Evolutionary conservation across 2,329 filamentous ascomycete genomes (phyloP).

Genomic region (Aspergillus neotritici): DNA sequence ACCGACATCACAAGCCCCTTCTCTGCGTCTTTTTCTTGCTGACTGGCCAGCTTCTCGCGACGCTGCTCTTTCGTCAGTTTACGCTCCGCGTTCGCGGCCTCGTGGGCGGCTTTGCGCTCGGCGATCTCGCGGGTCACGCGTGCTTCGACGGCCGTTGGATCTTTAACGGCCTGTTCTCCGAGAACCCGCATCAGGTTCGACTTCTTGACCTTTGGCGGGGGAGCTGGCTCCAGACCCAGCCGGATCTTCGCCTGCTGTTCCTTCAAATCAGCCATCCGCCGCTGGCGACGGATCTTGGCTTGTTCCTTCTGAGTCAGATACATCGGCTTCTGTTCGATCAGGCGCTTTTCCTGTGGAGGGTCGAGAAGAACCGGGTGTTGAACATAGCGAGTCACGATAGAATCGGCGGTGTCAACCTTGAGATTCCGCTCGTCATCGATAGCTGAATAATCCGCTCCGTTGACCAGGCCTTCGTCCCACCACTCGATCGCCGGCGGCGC

Average conservation of each 20-base stretch:
- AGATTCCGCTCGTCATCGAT: constrained; percentile 61
- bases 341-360: constrained; percentile 81
- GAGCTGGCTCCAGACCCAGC: constrained; percentile 80
- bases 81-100: constrained; percentile 72
- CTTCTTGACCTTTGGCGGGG: constrained; percentile 93
- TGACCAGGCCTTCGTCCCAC: constrained; percentile 90
- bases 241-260: constrained; percentile 96
- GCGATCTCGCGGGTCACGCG: constrained; percentile 89
- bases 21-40: constrained; percentile 81
- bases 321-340: constrained; percentile 77
- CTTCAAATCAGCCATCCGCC: constrained; percentile 86
- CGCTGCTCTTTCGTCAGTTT: constrained; percentile 84
- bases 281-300: constrained; percentile 81
- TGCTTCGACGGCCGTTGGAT: constrained; percentile 93
- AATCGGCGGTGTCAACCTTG: constrained; percentile 72
- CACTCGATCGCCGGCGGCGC: constrained; percentile 85
- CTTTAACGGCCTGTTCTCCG: constrained; percentile 86
- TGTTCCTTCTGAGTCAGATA: constrained; percentile 87
- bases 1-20: constrained; percentile 82
- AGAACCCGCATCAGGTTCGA: constrained; percentile 96
- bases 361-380: constrained; percentile 90
- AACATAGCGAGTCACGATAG: constrained; percentile 82
- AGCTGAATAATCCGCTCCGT: constrained; percentile 67
- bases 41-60: constrained; percentile 71
- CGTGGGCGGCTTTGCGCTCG: constrained; percentile 73